phyloP scores from a whole-genome alignment of 805 yeast species.

The Lachancea lanzarotensis region DNA sequence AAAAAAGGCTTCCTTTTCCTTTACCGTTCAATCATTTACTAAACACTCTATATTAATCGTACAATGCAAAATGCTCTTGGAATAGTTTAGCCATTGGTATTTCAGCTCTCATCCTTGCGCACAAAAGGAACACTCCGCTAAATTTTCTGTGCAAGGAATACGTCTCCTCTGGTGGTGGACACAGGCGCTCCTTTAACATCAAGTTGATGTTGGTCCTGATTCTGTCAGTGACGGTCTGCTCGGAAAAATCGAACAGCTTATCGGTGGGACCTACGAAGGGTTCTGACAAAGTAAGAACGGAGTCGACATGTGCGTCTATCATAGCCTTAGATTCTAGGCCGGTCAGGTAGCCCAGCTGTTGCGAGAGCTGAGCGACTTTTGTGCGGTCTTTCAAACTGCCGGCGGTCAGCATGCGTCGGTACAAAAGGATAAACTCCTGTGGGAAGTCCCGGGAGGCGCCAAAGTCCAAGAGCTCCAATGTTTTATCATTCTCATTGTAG shows the following conservation, averaged over 20 bases:
- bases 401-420: constrained; percentile 64
- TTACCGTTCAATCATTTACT: background rate
- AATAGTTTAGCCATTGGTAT: constrained; percentile 79
- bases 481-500: constrained; percentile 61
- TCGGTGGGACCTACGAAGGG: constrained; percentile 59
- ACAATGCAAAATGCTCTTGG: constrained; percentile 60
- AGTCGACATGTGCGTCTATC: constrained; percentile 89
- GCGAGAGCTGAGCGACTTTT: constrained; percentile 57
- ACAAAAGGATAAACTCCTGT: constrained; percentile 59
- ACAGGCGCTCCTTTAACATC: constrained; percentile 84
- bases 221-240: constrained; percentile 90
- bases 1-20: background rate
- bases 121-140: constrained; percentile 86
- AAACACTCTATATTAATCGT: background rate
- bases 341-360: constrained; percentile 77
- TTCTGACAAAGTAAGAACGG: constrained; percentile 85
- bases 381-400: constrained; percentile 64
- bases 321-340: constrained; percentile 84
- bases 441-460: constrained; percentile 88
- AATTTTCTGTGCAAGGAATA: constrained; percentile 93
- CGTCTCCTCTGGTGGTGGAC: constrained; percentile 98
- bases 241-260: constrained; percentile 57
- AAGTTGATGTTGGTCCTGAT: constrained; percentile 81
- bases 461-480: constrained; percentile 84
- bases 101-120: constrained; percentile 76